Evolutionary conservation across 2,329 filamentous ascomycete genomes (phyloP).

Genomic region (Meredithiella fracta): DNA sequence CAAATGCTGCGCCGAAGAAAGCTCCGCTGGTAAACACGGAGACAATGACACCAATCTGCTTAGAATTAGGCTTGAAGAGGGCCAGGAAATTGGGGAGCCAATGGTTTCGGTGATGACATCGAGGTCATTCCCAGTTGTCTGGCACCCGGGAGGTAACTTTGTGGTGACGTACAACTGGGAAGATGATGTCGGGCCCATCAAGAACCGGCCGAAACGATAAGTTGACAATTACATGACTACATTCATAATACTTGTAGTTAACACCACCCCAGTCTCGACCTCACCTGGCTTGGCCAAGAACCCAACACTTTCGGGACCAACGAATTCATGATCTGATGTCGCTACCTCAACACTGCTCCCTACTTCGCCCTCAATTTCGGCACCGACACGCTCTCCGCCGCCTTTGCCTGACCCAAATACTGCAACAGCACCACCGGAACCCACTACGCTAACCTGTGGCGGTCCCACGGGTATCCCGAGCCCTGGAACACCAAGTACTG

Average conservation of each 20-base stretch:
- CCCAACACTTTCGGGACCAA: conserved; percentile 70
- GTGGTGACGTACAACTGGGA: conserved; percentile 74
- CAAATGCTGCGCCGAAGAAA: conserved; percentile 50
- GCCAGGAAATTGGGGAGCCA: conserved; percentile 28
- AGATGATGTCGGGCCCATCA: conserved; percentile 60
- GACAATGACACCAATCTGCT: conserved; percentile 49
- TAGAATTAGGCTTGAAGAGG: conserved; percentile 14
- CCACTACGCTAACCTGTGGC: conserved; percentile 65
- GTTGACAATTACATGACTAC: conserved; percentile 6
- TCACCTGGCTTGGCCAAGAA: conserved; percentile 66
- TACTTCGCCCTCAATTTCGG: conserved; percentile 71
- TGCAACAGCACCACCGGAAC: conserved; percentile 66
- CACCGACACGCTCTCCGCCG: conserved; percentile 42
- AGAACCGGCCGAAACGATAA: conserved; percentile 40
- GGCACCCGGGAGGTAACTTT: conserved; percentile 76
- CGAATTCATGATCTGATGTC: conserved; percentile 73
- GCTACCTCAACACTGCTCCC: conserved; percentile 55
- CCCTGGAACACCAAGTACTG: conserved; percentile 75
- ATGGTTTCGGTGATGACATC: conserved; percentile 37
- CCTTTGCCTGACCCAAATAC: conserved; percentile 68
- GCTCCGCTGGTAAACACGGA: conserved; percentile 66
- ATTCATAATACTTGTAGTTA: no score
- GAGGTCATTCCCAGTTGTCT: conserved; percentile 53
- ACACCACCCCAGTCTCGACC: conserved; percentile 40
- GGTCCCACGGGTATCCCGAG: conserved; percentile 56